Evolutionary conservation across 192 early-diverging fungal genomes (phyloP).

Genomic region (Coemansia sp.): DNA sequence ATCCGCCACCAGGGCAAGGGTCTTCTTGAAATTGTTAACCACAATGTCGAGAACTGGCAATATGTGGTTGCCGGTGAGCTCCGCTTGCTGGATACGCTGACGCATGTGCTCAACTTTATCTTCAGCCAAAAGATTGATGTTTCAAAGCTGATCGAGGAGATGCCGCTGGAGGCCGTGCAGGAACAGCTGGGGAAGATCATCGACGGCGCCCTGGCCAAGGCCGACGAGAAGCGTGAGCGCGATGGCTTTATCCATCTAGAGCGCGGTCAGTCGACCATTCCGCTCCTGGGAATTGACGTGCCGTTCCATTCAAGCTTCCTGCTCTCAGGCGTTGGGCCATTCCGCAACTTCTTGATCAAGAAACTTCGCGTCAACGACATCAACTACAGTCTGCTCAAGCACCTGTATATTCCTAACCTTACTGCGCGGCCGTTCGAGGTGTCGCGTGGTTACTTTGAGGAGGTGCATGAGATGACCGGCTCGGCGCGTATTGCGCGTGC

Average conservation of each 20-base stretch:
- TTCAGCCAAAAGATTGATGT: slow-evolving; percentile 86
- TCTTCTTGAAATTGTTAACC: slow-evolving; percentile 93
- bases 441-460: slow-evolving; percentile 72
- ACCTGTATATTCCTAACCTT: slow-evolving; percentile 95
- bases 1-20: slow-evolving; percentile 76
- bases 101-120: slow-evolving; percentile 83
- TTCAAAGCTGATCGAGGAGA: slow-evolving; percentile 77
- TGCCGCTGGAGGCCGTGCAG: slow-evolving; percentile 82
- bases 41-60: slow-evolving; percentile 96
- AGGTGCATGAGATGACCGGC: slow-evolving; percentile 70
- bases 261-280: slow-evolving; percentile 90
- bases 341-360: slow-evolving; percentile 84
- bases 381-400: slow-evolving; percentile 76
- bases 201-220: slow-evolving; percentile 64
- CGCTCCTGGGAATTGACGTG: slow-evolving; percentile 89
- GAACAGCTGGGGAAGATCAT: slow-evolving; percentile 77
- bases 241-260: slow-evolving; percentile 70
- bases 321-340: slow-evolving; percentile 86
- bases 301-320: slow-evolving; percentile 97
- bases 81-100: slow-evolving; percentile 75
- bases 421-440: slow-evolving; percentile 84
- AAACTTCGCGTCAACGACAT: slow-evolving; percentile 82
- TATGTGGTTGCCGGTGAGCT: slow-evolving; percentile 91
- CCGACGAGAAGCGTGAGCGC: slow-evolving; percentile 61
- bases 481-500: slow-evolving; percentile 74